A percentile compares a stretch with the other conserved stretches of the same genome.
phyloP scores from a whole-genome alignment of 2,329 filamentous ascomycete species.

The Fusarium torreyae region DNA sequence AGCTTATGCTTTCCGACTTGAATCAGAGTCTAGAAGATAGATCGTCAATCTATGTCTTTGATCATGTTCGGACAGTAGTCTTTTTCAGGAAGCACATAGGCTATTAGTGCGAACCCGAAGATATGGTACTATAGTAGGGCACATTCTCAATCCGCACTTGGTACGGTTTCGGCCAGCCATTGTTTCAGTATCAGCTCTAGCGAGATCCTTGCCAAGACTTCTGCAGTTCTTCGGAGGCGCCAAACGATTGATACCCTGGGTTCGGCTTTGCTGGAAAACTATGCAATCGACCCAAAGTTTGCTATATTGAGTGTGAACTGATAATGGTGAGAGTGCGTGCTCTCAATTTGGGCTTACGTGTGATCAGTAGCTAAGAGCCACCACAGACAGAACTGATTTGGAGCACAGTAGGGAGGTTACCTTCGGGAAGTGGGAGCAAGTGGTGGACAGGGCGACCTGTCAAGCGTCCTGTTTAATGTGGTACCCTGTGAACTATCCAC shows the following conservation, averaged over 20 bases:
- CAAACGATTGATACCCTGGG: constrained; percentile 23
- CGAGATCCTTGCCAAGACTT: constrained; percentile 34
- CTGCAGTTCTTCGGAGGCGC: not conserved
- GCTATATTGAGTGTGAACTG: not conserved
- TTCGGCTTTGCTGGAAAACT: constrained; percentile 12
- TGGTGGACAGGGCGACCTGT: constrained; percentile 22
- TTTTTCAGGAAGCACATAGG: constrained; percentile 24
- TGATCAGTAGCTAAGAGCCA: not conserved
- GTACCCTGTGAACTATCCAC: constrained; percentile 19
- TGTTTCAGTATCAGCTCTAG: constrained; percentile 48
- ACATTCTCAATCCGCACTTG: constrained; percentile 25
- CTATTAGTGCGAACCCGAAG: constrained; percentile 39
- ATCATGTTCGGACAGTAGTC: constrained; percentile 18
- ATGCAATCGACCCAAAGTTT: constrained; percentile 17
- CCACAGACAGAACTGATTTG: not conserved
- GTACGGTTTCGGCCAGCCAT: constrained; percentile 31
- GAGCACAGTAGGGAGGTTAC: not conserved
- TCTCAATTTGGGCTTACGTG: constrained; percentile 27
- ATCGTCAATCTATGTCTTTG: constrained; percentile 24
- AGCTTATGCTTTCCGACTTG: constrained; percentile 6
- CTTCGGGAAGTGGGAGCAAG: constrained; percentile 24
- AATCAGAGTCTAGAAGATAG: constrained; percentile 16
- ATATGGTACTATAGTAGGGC: constrained; percentile 24
- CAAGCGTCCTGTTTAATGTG: constrained; percentile 11
- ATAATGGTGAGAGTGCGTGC: not conserved